Percentiles rank a stretch among this genome's conserved stretches.
Conservation (phyloP, 2,329 filamentous ascomycete genomes). For the Fusarium sacchari region DNA sequence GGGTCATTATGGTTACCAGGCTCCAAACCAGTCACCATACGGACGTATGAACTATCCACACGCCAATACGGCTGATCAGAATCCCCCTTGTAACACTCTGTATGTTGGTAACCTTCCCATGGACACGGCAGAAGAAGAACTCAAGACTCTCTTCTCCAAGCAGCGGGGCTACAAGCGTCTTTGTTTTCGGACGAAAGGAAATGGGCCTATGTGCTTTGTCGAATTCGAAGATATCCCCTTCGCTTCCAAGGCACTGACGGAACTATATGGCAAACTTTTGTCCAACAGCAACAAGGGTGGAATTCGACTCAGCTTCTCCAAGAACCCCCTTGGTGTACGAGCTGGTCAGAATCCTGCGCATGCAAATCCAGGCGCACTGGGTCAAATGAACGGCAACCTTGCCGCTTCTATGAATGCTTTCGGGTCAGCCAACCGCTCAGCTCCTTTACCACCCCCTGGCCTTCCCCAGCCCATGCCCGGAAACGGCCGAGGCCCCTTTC, state of each 20-base stretch:
- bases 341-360: conserved; percentile 72
- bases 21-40: conserved; percentile 65
- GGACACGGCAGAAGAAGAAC: conserved; percentile 92
- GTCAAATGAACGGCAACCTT: conserved; percentile 69
- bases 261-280: conserved; percentile 86
- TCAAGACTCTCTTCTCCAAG: conserved; percentile 92
- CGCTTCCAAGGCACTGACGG: conserved; percentile 89
- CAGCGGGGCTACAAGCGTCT: conserved; percentile 95
- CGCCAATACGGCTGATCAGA: conserved; percentile 93
- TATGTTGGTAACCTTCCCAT: conserved; percentile 97
- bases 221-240: conserved; percentile 95
- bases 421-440: conserved; percentile 76
- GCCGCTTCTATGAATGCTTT: conserved; percentile 66
- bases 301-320: conserved; percentile 95
- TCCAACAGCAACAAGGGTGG: conserved; percentile 95
- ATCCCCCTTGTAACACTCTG: conserved; percentile 96
- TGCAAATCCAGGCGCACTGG: conserved; percentile 53
- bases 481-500: conserved; percentile 40
- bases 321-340: conserved; percentile 93
- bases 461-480: conserved; percentile 77
- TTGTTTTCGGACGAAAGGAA: conserved; percentile 93
- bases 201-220: conserved; percentile 98
- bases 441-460: conserved; percentile 89
- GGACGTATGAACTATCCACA: conserved; percentile 78
- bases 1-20: conserved; percentile 33